Evolutionary conservation across 768 basidiomycete species (phyloP), one percentile per base, ranked within the genome.

Genomic region (Phylloporus sp.): DNA sequence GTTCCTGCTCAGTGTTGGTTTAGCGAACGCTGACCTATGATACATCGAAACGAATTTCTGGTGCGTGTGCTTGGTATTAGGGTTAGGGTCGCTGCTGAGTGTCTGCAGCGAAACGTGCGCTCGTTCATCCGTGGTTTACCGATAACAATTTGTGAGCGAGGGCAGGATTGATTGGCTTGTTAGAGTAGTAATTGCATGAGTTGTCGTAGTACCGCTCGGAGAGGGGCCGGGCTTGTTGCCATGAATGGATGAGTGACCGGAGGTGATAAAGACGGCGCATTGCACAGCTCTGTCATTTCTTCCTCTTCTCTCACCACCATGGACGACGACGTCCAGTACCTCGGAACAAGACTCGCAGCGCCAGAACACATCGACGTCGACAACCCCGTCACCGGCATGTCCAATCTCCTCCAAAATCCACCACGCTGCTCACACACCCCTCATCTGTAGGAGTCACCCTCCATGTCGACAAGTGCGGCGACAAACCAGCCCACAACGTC

Each of bases 31-130:
- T 96, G 53, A 81, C 82, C 6, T 97, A 93, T 64, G 92, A 97
- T 65, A 87, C 90, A 0, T 82, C 91, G 21, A 86, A 86, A 61
- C 85, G 93, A 36, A 92, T 97, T 62, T 96, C 93, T 40, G 91
- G 91, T 90, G 61, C 41, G 10, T 20, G 22, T 23, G 29, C 6
- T n/a, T 13, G 21, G 14, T 9, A n/a, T 24, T 41, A 27, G 27
- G 34, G 40, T 24, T 32, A 9, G 36, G 26, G n/a, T 36, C 23
- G 22, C n/a, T 52, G 29, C 35, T 50, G 39, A 37, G 33, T 44
- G 37, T 22, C 34, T 29, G 8, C 36, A 78, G 82, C 82, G 38
- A 83, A 82, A 68, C 78, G 82, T 50, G 76, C 72, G 4, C 66
- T 78, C 6, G 53, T 66, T 24, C 75, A 78, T 57, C 71, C 74